phyloP scores from a whole-genome alignment of 2,329 filamentous ascomycete genomes.

The Ophiostoma sp. region DNA sequence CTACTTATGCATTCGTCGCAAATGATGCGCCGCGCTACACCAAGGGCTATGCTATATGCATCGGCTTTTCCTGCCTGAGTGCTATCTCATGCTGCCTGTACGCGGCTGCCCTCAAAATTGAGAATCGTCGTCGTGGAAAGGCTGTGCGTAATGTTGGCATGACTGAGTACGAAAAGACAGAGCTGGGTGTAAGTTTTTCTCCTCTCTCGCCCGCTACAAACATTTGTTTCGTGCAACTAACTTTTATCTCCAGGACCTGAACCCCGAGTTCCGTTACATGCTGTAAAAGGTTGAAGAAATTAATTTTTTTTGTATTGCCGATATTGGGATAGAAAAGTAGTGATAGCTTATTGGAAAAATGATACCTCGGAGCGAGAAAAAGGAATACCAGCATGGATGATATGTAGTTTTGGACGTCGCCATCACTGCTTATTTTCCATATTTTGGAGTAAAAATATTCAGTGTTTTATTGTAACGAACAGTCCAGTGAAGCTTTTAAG shows the following conservation, averaged over 20 bases:
- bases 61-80: constrained; percentile 67
- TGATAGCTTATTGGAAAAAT: constrained; percentile 14
- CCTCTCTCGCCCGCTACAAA: background rate
- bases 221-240: background rate
- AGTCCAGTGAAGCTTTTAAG: background rate
- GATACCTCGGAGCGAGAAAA: background rate
- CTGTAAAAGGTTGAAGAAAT: constrained; percentile 26
- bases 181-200: constrained; percentile 37
- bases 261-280: constrained; percentile 37
- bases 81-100: constrained; percentile 58
- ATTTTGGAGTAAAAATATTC: too few species aligned
- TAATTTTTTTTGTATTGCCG: background rate
- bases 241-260: constrained; percentile 30
- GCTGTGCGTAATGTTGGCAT: constrained; percentile 28
- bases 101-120: constrained; percentile 48
- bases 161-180: constrained; percentile 36
- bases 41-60: constrained; percentile 70
- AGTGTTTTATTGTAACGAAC: too few species aligned
- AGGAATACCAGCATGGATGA: background rate
- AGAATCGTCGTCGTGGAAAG: constrained; percentile 57
- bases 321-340: constrained; percentile 3
- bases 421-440: background rate
- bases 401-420: background rate
- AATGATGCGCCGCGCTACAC: constrained; percentile 64
- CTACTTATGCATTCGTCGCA: constrained; percentile 62